phyloP scores from a whole-genome alignment of 352 stramenopile species.

The Pythium sukuiense region DNA sequence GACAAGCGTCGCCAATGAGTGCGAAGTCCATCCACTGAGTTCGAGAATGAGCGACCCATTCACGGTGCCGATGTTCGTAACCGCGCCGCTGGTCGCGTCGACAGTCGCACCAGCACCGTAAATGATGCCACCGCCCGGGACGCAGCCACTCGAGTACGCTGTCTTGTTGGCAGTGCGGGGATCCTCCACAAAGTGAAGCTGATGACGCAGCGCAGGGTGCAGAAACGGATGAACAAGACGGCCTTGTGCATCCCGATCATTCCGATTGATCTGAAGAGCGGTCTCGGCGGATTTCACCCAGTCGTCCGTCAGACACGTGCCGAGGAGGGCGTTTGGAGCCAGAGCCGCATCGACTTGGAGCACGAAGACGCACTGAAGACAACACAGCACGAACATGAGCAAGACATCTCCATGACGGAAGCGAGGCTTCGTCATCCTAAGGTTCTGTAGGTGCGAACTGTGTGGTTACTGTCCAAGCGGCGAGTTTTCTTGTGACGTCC shows the following conservation, averaged over 20 bases:
- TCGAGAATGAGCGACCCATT: constrained; percentile 29
- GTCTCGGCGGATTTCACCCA: not conserved
- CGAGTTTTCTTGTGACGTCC: not conserved
- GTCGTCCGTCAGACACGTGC: not conserved
- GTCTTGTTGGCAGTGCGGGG: not conserved
- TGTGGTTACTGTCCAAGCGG: too few species aligned
- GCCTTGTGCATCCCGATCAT: not conserved
- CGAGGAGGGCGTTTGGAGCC: not conserved
- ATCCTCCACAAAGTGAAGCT: not conserved
- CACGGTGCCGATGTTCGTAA: not conserved
- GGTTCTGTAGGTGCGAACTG: too few species aligned
- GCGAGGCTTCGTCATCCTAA: not conserved
- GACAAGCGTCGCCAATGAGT: constrained; percentile 38
- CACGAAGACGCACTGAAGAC: not conserved
- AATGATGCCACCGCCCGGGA: not conserved
- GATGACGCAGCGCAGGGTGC: not conserved
- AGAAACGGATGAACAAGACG: not conserved
- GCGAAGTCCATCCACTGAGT: constrained; percentile 41
- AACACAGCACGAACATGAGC: not conserved
- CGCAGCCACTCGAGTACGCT: not conserved
- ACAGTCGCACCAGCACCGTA: not conserved
- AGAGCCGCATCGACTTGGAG: not conserved
- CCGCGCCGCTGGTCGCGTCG: not conserved
- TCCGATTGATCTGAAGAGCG: not conserved
- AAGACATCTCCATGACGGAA: not conserved